Evolutionary conservation across 768 basidiomycete genomes (phyloP).

Genomic region (Leccinum imitatum): DNA sequence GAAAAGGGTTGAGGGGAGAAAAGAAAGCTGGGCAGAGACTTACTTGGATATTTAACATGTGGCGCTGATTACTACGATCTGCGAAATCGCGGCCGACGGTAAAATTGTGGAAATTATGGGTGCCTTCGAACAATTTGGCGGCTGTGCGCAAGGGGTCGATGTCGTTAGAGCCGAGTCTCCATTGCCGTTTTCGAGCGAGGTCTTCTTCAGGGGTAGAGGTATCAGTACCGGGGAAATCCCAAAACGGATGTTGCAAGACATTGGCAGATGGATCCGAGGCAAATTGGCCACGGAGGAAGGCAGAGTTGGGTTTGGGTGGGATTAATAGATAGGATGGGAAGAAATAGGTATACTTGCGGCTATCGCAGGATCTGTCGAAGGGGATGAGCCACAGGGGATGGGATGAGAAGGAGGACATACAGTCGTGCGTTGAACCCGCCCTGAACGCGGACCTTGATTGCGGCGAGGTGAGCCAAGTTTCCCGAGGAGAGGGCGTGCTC

Average conservation of each 20-base stretch:
- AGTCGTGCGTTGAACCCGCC: constrained; percentile 81
- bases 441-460: constrained; percentile 59
- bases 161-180: constrained; percentile 58
- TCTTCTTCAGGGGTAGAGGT: constrained; percentile 54
- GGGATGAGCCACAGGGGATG: constrained; percentile 3
- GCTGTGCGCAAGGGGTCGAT: constrained; percentile 55
- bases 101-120: constrained; percentile 98
- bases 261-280: constrained; percentile 20
- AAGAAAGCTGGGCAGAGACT: neutral
- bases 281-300: constrained; percentile 48
- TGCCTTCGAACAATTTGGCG: constrained; percentile 72
- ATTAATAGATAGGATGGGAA: constrained; percentile 92
- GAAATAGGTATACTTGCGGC: constrained; percentile 96
- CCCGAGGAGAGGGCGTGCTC: constrained; percentile 30
- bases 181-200: constrained; percentile 63
- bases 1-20: neutral
- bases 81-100: constrained; percentile 84
- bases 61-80: constrained; percentile 80
- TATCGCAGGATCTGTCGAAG: constrained; percentile 75
- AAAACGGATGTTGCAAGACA: constrained; percentile 55
- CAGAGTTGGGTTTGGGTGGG: constrained; percentile 79
- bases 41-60: constrained; percentile 87
- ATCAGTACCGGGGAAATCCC: constrained; percentile 43
- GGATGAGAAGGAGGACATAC: constrained; percentile 37
- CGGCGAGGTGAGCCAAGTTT: neutral